These are phyloP conservation scores for Daldinia grandis DNA, from an alignment of 495 filamentous ascomycete species.

Conservation along the genomic window DNA sequence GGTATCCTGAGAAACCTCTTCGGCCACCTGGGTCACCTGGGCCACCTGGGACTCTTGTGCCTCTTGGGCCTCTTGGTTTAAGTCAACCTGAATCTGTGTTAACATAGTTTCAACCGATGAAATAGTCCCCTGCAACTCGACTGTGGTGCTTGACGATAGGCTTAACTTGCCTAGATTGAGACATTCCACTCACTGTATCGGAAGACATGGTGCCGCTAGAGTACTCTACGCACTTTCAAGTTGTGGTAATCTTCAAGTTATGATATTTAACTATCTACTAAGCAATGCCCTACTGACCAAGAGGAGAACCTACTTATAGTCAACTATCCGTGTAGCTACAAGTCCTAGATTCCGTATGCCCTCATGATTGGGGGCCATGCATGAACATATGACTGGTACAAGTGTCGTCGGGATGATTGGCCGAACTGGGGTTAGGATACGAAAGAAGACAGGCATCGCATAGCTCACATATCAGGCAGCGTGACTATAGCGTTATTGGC, in stretches of 20 bases:
- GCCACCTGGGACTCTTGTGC: constrained; percentile 1
- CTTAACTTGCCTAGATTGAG: no score
- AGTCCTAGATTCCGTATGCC: constrained; percentile 25
- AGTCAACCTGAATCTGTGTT: constrained; percentile 6
- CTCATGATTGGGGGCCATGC: background rate
- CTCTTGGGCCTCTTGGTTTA: constrained; percentile 2
- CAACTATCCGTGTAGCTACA: constrained; percentile 2
- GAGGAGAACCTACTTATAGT: background rate
- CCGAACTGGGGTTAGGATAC: constrained; percentile 7
- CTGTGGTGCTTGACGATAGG: no score
- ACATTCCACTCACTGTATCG: constrained; percentile 14
- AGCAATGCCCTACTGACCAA: no score
- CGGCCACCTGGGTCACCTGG: background rate
- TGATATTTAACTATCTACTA: no score
- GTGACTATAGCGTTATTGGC: constrained; percentile 10
- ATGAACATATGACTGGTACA: constrained; percentile 21
- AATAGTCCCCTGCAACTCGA: no score
- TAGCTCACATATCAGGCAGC: constrained; percentile 9
- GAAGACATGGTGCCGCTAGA: constrained; percentile 15
- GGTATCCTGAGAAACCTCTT: background rate
- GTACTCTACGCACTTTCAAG: background rate
- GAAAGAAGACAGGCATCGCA: background rate
- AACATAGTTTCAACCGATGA: background rate
- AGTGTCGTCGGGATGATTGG: constrained; percentile 25
- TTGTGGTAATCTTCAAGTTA: background rate